Base-by-base conservation (phyloP, 2,329 filamentous ascomycete species). In the Alternaria hordeiaustralica region DNA sequence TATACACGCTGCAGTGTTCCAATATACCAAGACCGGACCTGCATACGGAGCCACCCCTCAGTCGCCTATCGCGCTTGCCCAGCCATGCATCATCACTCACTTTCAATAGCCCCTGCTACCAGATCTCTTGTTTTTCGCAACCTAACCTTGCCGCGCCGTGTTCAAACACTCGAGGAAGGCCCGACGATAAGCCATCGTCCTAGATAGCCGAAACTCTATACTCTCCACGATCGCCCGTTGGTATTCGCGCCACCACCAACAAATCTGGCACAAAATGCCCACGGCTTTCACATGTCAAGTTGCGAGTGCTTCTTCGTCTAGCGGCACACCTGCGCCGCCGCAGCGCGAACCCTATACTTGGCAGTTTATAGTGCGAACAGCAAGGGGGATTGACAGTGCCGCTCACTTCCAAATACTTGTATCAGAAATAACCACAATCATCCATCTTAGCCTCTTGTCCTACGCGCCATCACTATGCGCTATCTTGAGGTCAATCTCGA, bases 201-300 rank as follows among this genome's bases (percentile, higher is more conserved):
- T 18, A 50, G 50, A 60, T 60, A 49, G 50, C 26, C 58, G 58
- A 60, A 60, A 60, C 51, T 49, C 26, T 49, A 55, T 55, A 25
- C 51, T 26, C 51, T 56, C 58, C 51, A 56, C 43, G 46, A 26
- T 30, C 25, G 51, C 51, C 45, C 21, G 36, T 45, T 30, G 33
- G 53, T 44, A 23, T 20, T 26, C 41, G 41, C 41, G 12, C 41
- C 53, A 50, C 49, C 25, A 33, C 10, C 49, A 55, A 55, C 49
- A 51, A 4, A 33, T 18, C 7, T 55, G 21, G 51, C 30, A 36
- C 21, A 41, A 20, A 18, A 54, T 41, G 15, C 20, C 3, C 15
- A 51, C 49, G 28, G 21, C 28, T 33, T 21, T 33, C 18, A 51
- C 49, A 36, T 51, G 8, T 11, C 26, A 9, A 51, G 26, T 51